A percentile compares a stretch with the other conserved stretches of the same genome.
phyloP scores from a whole-genome alignment of 495 filamentous ascomycete species.

The Xylaria palmicola region DNA sequence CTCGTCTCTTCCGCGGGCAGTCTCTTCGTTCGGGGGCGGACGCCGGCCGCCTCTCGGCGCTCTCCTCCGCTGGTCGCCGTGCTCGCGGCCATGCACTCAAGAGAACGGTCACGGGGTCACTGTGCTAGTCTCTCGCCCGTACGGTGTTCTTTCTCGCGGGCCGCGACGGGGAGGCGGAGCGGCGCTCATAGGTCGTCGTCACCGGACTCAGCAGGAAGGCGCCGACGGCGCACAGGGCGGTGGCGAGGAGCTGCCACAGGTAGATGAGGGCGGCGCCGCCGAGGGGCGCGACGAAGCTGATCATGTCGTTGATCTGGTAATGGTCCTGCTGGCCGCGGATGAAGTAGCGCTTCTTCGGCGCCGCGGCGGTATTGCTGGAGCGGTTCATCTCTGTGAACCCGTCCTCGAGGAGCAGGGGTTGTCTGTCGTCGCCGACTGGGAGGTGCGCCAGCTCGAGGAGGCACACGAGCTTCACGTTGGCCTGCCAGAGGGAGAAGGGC shows the following conservation, averaged over 20 bases:
- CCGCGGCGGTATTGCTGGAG: constrained; percentile 7
- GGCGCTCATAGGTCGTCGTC: not conserved
- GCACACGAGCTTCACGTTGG: constrained; percentile 67
- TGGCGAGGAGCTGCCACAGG: constrained; percentile 60
- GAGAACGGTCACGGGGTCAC: too few relatives aligned
- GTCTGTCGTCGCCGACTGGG: constrained; percentile 15
- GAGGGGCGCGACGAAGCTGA: constrained; percentile 62
- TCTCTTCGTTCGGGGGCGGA: too few relatives aligned
- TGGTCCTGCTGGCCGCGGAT: constrained; percentile 77
- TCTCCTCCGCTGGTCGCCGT: too few relatives aligned
- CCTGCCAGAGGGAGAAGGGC: constrained; percentile 60
- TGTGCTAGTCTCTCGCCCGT: not conserved
- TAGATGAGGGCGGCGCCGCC: constrained; percentile 49
- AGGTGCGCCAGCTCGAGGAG: constrained; percentile 60
- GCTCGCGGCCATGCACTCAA: too few relatives aligned
- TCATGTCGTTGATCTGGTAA: constrained; percentile 76
- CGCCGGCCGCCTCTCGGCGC: too few relatives aligned
- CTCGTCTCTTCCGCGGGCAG: too few relatives aligned
- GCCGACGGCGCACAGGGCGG: constrained; percentile 60
- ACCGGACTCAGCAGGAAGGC: not conserved
- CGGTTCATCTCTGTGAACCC: not conserved
- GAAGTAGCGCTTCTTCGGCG: constrained; percentile 50
- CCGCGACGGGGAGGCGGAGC: not conserved
- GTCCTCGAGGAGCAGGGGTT: not conserved
- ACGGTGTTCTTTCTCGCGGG: not conserved